phyloP scores from a whole-genome alignment of 345 rosid genomes.

The Eucalyptus cladocalyx region DNA sequence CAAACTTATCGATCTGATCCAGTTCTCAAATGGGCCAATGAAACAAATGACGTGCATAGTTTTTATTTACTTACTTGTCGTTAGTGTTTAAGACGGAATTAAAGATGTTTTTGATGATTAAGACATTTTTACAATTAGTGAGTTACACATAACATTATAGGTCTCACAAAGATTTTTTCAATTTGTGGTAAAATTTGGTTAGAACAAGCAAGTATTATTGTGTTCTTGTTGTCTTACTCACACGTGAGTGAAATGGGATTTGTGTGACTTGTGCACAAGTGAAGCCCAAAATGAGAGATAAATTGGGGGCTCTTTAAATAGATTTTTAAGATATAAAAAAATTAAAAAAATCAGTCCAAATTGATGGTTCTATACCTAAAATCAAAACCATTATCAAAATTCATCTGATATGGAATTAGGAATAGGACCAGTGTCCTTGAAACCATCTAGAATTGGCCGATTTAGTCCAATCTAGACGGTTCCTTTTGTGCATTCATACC shows the following conservation, averaged over 20 bases:
- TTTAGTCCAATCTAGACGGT: fast-evolving
- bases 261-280: neutral
- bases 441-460: fast-evolving
- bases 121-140: neutral
- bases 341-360: fast-evolving
- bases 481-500: fast-evolving
- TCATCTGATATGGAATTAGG: no score
- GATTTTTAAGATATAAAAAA: no score
- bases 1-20: fast-evolving
- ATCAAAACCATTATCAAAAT: no score
- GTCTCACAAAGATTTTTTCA: neutral
- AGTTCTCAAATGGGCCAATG: fast-evolving
- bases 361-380: fast-evolving
- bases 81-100: no score
- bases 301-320: no score
- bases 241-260: fast-evolving
- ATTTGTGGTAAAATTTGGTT: neutral
- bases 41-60: fast-evolving
- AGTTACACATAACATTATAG: neutral
- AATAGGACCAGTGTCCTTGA: neutral
- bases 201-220: neutral
- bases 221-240: neutral
- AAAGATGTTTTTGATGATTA: no score
- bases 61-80: neutral
- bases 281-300: neutral